Base-by-base conservation (phyloP, 1,284 basidiomycete species). In the Clitocybe nebularis region DNA sequence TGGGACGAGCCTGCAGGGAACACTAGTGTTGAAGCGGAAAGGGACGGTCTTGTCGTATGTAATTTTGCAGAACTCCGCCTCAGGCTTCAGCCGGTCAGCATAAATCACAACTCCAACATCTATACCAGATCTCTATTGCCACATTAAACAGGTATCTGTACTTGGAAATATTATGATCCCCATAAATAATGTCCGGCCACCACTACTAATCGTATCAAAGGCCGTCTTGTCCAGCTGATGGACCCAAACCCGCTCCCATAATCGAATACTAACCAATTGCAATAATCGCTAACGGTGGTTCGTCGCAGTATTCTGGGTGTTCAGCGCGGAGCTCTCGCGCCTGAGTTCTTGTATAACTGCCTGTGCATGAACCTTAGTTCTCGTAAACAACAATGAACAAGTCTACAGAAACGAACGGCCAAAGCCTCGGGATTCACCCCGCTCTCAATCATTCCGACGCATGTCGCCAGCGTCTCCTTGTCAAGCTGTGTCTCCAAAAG, bases 401-500 rank as follows among this genome's bases (percentile, higher is more conserved):
- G 26, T 44, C 38, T 36, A 20, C 33, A n/a, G n/a, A n/a, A n/a
- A 75, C 82, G 49, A 57, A 92, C 89, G 52, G 89, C 89, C 38
- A 93, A 70, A 2, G 89, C 89, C 55, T 91, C 88, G 3, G 89
- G 85, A 55, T 89, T 90, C 29, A 86, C 85, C 4, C 89, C 89
- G 49, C 78, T 81, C 60, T 93, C 89, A 55, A 93, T 87, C 77
- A 93, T 79, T 45, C 79, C 75, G 11, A 91, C 77, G 57, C 89
- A 92, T 5, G 82, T 89, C 17, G 82, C 84, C 10, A 93, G 75
- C 1, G 87, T 89, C 54, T 89, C 84, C 50, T 83, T 84, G 63
- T 90, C 86, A 20, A 93, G 74, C 41, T 82, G 78, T 0, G 89
- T 90, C 55, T 90, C 88, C 45, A 93, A 64, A 32, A 93, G 63